Percentiles rank a stretch among this genome's conserved stretches.
These are phyloP conservation scores for Lachnellula subtilissima DNA, from an alignment of 2,329 filamentous ascomycete species.

Conservation along the genomic window DNA sequence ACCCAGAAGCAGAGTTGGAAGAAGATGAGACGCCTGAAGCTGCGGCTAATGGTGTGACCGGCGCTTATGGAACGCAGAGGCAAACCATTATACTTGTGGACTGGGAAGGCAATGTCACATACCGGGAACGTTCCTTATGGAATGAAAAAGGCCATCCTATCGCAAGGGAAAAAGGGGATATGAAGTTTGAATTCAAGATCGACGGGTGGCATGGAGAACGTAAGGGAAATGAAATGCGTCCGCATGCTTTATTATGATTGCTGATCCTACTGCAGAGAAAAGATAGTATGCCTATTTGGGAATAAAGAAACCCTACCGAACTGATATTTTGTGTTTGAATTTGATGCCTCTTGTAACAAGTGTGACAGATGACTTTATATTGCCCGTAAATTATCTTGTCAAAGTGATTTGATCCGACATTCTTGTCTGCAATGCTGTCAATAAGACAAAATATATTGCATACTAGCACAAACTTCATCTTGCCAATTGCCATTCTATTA, in stretches of 20 bases:
- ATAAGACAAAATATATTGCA: too few relatives aligned
- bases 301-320: neutral
- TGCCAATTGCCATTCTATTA: too few relatives aligned
- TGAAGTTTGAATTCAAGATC: constrained; percentile 52
- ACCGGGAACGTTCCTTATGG: constrained; percentile 55
- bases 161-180: constrained; percentile 49
- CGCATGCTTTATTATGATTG: constrained; percentile 16
- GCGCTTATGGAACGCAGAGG: constrained; percentile 60
- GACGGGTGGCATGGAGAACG: constrained; percentile 38
- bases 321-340: neutral
- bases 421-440: too few relatives aligned
- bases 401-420: too few relatives aligned
- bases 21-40: constrained; percentile 34
- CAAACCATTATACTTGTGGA: constrained; percentile 60
- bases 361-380: too few relatives aligned
- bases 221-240: constrained; percentile 22
- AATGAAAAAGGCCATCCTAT: constrained; percentile 53
- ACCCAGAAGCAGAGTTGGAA: constrained; percentile 31
- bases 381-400: too few relatives aligned
- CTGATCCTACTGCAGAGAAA: constrained; percentile 11
- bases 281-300: neutral
- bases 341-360: too few relatives aligned
- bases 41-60: constrained; percentile 46
- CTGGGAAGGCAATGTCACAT: constrained; percentile 57
- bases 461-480: too few relatives aligned